phyloP scores from a whole-genome alignment of 345 rosid species.

The Anacardium occidentale region DNA sequence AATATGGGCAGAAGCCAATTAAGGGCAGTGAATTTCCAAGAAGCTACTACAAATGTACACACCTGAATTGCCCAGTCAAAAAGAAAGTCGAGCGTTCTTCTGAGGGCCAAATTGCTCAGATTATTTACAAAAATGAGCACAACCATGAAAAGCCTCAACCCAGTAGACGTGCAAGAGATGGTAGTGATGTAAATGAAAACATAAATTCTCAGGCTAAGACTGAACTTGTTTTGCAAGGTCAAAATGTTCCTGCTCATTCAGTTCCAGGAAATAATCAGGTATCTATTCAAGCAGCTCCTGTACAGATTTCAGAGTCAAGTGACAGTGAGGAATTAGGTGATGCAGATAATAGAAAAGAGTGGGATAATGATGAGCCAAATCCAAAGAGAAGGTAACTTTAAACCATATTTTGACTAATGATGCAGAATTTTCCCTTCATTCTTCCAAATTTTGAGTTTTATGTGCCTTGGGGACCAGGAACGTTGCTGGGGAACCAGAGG shows the following conservation, averaged over 20 bases:
- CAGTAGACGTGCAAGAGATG: conserved; percentile 62
- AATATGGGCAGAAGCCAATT: conserved; percentile 94
- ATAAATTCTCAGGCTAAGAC: conserved; percentile 40
- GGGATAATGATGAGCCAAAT: conserved; percentile 54
- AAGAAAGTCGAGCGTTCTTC: conserved; percentile 91
- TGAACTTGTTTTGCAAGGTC: conserved; percentile 32
- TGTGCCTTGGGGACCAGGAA: conserved; percentile 44
- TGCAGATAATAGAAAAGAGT: conserved; percentile 42
- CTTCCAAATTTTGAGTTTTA: not conserved
- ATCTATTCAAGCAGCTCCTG: conserved; percentile 33
- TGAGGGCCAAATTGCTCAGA: conserved; percentile 86
- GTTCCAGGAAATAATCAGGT: conserved; percentile 41
- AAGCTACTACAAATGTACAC: conserved; percentile 95
- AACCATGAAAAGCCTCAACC: conserved; percentile 76
- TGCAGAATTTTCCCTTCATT: conserved; percentile 2
- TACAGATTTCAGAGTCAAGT: conserved; percentile 37
- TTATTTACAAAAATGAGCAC: conserved; percentile 91
- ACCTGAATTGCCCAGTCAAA: conserved; percentile 75
- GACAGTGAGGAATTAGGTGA: conserved; percentile 53
- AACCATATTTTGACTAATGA: not conserved
- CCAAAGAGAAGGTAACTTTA: conserved; percentile 65
- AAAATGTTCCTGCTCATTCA: conserved; percentile 27
- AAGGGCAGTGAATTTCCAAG: conserved; percentile 93
- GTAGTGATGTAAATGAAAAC: conserved; percentile 35
- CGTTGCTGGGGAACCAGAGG: conserved; percentile 37